A percentile compares a stretch with the other conserved stretches of the same genome.
phyloP scores from a whole-genome alignment of 2,329 filamentous ascomycete species.

The Alternaria sp. region DNA sequence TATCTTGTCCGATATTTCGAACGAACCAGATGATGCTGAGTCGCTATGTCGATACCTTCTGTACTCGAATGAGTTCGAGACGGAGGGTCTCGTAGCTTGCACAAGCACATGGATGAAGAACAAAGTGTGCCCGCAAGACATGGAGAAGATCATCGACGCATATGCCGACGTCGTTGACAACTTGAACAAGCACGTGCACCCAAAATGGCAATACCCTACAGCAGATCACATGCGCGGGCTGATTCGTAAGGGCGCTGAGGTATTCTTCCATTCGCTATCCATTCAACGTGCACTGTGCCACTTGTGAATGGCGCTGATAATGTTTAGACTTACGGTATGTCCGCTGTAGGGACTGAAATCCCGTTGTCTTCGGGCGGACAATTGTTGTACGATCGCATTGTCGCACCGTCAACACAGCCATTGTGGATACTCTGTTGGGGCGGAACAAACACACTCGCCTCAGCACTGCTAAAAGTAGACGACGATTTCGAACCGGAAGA shows the following conservation, averaged over 20 bases:
- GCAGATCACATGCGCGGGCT: conserved; percentile 38
- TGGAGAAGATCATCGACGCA: conserved; percentile 49
- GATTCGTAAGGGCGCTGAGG: conserved; percentile 46
- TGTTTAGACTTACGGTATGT: conserved; percentile 51
- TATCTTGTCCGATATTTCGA: conserved; percentile 53
- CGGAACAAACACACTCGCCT: conserved; percentile 62
- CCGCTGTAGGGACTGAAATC: conserved; percentile 41
- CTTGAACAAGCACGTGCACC: conserved; percentile 59
- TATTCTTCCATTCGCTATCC: conserved; percentile 13
- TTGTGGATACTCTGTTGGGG: conserved; percentile 65
- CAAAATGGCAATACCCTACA: conserved; percentile 42
- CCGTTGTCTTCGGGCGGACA: conserved; percentile 56
- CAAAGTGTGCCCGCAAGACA: conserved; percentile 46
- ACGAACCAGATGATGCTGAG: conserved; percentile 53
- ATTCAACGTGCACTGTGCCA: neutral
- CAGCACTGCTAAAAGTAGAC: conserved; percentile 57
- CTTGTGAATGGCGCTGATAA: conserved; percentile 6
- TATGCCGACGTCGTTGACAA: conserved; percentile 53
- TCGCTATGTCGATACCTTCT: conserved; percentile 51
- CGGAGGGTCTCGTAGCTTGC: conserved; percentile 51
- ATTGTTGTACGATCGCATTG: conserved; percentile 56
- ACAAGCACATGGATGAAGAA: conserved; percentile 54
- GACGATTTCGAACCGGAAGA: conserved; percentile 44
- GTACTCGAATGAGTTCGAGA: conserved; percentile 53
- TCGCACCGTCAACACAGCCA: conserved; percentile 52